phyloP scores from a whole-genome alignment of 2,329 filamentous ascomycete genomes.

The Dothistroma septosporum region DNA sequence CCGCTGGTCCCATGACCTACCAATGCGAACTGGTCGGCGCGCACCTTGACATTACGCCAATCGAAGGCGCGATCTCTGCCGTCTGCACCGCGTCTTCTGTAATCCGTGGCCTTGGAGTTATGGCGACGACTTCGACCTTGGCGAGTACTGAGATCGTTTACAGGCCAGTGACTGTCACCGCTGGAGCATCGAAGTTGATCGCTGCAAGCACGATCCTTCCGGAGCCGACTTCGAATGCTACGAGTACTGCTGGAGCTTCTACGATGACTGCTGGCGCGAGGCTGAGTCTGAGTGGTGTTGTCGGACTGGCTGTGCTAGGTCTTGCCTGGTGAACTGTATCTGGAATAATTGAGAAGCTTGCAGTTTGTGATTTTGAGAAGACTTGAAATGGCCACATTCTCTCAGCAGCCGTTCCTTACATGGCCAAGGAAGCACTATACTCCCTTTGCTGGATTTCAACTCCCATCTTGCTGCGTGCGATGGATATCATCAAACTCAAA shows the following conservation, averaged over 20 bases:
- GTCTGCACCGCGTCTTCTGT: conserved; percentile 23
- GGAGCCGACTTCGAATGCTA: conserved; percentile 4
- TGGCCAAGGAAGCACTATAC: too few species aligned
- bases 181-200: conserved; percentile 24
- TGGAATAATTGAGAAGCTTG: background rate
- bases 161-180: conserved; percentile 28
- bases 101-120: conserved; percentile 24
- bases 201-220: conserved; percentile 14
- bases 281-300: conserved; percentile 9
- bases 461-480: too few species aligned
- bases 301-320: conserved; percentile 15
- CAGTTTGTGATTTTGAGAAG: background rate
- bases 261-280: conserved; percentile 10
- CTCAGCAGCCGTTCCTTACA: too few species aligned
- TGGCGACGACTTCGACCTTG: conserved; percentile 29
- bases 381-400: background rate
- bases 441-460: too few species aligned
- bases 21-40: conserved; percentile 28
- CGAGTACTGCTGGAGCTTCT: conserved; percentile 15
- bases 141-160: conserved; percentile 28
- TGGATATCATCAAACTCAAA: too few species aligned
- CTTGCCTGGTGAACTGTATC: conserved; percentile 12
- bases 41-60: conserved; percentile 16
- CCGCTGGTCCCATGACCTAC: conserved; percentile 15
- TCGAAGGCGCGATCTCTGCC: conserved; percentile 21